These are phyloP conservation scores for Penicillium sclerotiorum DNA, from an alignment of 2,329 filamentous ascomycete species.

Conservation along the genomic window DNA sequence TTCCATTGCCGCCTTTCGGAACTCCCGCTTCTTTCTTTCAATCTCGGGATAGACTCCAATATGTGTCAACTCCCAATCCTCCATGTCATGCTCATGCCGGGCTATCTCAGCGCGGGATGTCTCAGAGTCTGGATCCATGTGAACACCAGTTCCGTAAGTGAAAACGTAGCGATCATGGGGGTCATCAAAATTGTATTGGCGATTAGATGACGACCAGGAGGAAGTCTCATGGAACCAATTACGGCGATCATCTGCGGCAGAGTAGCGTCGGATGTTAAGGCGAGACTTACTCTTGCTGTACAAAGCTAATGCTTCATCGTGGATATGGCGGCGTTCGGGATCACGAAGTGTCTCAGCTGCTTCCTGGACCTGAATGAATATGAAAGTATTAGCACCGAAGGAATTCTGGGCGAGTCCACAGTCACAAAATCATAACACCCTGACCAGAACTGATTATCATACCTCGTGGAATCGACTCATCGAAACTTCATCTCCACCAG, in stretches of 20 bases:
- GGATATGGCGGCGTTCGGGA: slow-evolving; percentile 20
- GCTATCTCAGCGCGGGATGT: slow-evolving; percentile 25
- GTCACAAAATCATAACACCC: neutral
- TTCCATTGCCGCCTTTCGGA: neutral
- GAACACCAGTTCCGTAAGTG: slow-evolving; percentile 33
- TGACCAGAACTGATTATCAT: neutral
- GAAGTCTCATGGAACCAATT: neutral
- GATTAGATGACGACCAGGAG: neutral
- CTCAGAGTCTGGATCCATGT: slow-evolving; percentile 30
- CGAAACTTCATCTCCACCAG: slow-evolving; percentile 12
- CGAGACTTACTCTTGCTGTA: too few relatives aligned
- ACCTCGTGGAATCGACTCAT: slow-evolving; percentile 29
- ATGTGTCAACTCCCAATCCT: slow-evolving; percentile 13
- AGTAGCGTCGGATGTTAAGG: neutral
- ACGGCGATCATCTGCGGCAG: neutral
- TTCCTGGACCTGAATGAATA: slow-evolving; percentile 31
- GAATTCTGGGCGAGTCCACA: neutral
- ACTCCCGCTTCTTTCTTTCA: neutral
- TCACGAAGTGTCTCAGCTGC: slow-evolving; percentile 40
- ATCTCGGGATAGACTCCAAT: slow-evolving; percentile 9
- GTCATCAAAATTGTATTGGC: neutral
- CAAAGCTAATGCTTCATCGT: slow-evolving; percentile 21
- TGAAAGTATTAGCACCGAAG: neutral
- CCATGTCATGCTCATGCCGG: slow-evolving; percentile 6
- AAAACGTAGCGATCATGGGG: slow-evolving; percentile 27